Base-by-base conservation (phyloP, 768 basidiomycete genomes). In the Tephrocybe sp. region DNA sequence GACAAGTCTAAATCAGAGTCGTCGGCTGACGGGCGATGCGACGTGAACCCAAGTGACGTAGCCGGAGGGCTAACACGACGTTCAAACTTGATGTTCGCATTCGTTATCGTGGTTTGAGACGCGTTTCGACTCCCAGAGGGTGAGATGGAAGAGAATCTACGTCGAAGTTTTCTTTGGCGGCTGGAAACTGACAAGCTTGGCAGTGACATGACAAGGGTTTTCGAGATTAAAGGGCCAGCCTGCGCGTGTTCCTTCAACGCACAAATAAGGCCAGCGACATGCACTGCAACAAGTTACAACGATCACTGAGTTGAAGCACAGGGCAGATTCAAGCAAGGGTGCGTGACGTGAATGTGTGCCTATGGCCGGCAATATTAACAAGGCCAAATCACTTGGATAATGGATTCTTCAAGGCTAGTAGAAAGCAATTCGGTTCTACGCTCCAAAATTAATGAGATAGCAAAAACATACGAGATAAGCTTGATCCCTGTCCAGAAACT, bases 121-220 rank as follows among this genome's bases (percentile, higher is more conserved):
- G 64, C 61, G 9, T 54, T 57, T 15, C 57, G 52, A 27, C 53
- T 43, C 61, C 63, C 57, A 42, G 60, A 53, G n/a, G 56, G 54
- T 5, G 57, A 61, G n/a, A 53, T 58, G 1, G 64, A 64, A 4
- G 70, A 73, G 49, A 69, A 66, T 12, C 68, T 63, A 37, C 69
- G 61, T 19, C 66, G 54, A 15, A 63, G 45, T 52, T 65, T 70
- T 36, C 68, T 62, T 29, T 62, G 57, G 15, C 64, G 61, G 45
- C 61, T 49, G 7, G 54, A 58, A 10, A 19, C 29, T 12, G 64
- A 52, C 27, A 58, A 49, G 34, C 59, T 56, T n/a, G 58, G 38
- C 21, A 53, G 53, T 7, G 59, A 31, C 52, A 53, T 50, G 29
- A 12, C 12, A 30, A 30, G 29, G 6, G 7, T 12, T 7, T 7